These are phyloP conservation scores for Alisma plantagoaquatica DNA, from an alignment of 106 monocot genomes.

Conservation along the genomic window DNA sequence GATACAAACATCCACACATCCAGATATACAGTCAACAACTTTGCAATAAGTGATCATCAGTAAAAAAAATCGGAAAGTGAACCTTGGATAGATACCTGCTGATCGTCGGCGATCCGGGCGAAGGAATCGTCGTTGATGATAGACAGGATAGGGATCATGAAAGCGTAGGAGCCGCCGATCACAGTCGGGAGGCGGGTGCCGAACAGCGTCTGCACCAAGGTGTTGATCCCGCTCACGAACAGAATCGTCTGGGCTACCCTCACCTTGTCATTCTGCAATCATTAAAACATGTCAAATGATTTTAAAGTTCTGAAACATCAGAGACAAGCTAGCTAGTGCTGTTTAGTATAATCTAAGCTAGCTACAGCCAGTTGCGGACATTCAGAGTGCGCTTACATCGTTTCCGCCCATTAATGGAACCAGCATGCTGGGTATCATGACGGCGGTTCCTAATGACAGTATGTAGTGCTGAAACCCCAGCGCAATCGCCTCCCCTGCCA, in stretches of 20 bases:
- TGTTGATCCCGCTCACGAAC: constrained; percentile 85
- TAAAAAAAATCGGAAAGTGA: too few relatives aligned
- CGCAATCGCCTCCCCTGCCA: constrained; percentile 62
- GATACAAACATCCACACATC: background rate
- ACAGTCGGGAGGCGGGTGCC: constrained; percentile 88
- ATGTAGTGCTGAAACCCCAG: constrained; percentile 94
- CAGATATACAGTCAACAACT: background rate
- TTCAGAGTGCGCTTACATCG: constrained; percentile 24
- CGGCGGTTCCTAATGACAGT: constrained; percentile 75
- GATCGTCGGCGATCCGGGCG: constrained; percentile 40
- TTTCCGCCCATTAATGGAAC: constrained; percentile 56
- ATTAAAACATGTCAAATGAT: background rate
- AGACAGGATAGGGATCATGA: constrained; percentile 77
- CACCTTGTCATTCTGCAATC: constrained; percentile 70
- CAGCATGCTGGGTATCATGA: constrained; percentile 84
- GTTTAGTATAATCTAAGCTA: background rate
- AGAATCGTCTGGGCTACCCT: constrained; percentile 86
- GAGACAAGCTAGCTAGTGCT: background rate
- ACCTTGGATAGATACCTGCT: background rate
- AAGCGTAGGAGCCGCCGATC: constrained; percentile 73
- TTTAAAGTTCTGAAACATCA: background rate
- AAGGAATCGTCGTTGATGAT: constrained; percentile 65
- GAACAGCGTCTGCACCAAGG: constrained; percentile 86
- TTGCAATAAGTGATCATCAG: background rate
- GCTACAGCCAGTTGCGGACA: background rate